Evolutionary conservation across 2,329 filamentous ascomycete genomes (phyloP).

Genomic region (Fusarium chuoi): DNA sequence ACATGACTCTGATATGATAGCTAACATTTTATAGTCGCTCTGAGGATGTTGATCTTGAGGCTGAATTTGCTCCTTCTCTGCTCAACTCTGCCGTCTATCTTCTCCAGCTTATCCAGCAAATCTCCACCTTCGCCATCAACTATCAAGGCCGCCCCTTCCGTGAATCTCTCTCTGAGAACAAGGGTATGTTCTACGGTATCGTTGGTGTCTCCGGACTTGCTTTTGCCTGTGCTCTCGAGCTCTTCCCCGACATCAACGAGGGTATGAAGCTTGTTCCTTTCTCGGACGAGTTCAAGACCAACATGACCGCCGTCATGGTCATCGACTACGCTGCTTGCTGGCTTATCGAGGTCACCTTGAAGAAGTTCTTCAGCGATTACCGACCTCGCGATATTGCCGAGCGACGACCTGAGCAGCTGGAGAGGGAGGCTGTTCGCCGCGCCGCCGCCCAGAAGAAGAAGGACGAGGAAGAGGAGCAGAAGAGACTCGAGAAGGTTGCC

Average conservation of each 20-base stretch:
- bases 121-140: constrained; percentile 99
- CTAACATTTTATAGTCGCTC: constrained; percentile 56
- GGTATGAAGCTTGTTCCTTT: constrained; percentile 94
- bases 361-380: constrained; percentile 88
- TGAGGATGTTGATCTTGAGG: constrained; percentile 84
- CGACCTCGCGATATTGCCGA: constrained; percentile 92
- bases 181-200: constrained; percentile 98
- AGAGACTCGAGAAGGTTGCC: constrained; percentile 64
- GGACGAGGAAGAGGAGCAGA: constrained; percentile 63
- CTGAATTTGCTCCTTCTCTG: constrained; percentile 91
- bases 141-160: constrained; percentile 99
- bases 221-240: constrained; percentile 94
- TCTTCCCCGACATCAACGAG: constrained; percentile 94
- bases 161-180: constrained; percentile 94
- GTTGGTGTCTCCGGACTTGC: constrained; percentile 89
- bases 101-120: constrained; percentile 97
- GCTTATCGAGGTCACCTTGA: constrained; percentile 86
- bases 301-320: constrained; percentile 85
- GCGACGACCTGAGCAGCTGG: constrained; percentile 85
- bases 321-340: constrained; percentile 89
- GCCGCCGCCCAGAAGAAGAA: constrained; percentile 59
- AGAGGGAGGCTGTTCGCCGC: constrained; percentile 74
- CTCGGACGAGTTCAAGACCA: constrained; percentile 85
- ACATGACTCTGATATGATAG: background rate
- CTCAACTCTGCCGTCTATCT: constrained; percentile 98